Conservation (phyloP, 2,329 filamentous ascomycete species). For the Zasmidium cellare region DNA sequence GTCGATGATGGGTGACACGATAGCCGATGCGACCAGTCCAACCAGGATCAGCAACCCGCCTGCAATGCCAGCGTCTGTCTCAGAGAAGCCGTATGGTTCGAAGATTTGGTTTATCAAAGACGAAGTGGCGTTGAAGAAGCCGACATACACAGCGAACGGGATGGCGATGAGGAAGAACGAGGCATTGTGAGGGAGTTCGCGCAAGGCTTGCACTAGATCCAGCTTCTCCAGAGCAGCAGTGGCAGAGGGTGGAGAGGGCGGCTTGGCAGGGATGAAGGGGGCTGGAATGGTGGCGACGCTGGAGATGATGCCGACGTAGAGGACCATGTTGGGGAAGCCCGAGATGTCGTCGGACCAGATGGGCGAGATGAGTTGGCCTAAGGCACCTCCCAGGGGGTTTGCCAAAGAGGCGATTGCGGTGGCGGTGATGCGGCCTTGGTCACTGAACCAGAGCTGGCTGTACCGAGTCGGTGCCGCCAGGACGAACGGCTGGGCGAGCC, state of each 20-base stretch:
- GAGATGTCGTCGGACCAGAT: conserved; percentile 64
- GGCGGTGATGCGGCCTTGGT: conserved; percentile 77
- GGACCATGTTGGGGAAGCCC: conserved; percentile 76
- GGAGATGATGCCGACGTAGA: conserved; percentile 50
- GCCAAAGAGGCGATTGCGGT: conserved; percentile 83
- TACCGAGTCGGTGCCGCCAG: conserved; percentile 86
- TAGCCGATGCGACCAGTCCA: conserved; percentile 74
- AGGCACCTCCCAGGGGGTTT: conserved; percentile 84
- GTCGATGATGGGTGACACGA: conserved; percentile 80
- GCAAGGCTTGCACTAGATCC: conserved; percentile 57
- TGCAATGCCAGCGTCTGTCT: conserved; percentile 83
- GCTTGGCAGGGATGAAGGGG: conserved; percentile 74
- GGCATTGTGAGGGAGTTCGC: conserved; percentile 50
- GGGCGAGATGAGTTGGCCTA: conserved; percentile 84
- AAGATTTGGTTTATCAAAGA: conserved; percentile 89
- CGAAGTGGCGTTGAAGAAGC: conserved; percentile 90
- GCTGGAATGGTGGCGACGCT: conserved; percentile 69
- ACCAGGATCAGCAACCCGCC: conserved; percentile 88
- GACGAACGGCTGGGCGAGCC: conserved; percentile 88
- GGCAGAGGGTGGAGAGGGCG: conserved; percentile 74
- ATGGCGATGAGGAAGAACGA: conserved; percentile 80
- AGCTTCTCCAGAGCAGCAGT: conserved; percentile 59
- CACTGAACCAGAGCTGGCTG: conserved; percentile 92
- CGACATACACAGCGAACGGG: conserved; percentile 83
- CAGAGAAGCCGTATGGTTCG: conserved; percentile 77